Evolutionary conservation across 495 filamentous ascomycete species (phyloP), one percentile per base, ranked within the genome.

Genomic region (Podospora didyma): DNA sequence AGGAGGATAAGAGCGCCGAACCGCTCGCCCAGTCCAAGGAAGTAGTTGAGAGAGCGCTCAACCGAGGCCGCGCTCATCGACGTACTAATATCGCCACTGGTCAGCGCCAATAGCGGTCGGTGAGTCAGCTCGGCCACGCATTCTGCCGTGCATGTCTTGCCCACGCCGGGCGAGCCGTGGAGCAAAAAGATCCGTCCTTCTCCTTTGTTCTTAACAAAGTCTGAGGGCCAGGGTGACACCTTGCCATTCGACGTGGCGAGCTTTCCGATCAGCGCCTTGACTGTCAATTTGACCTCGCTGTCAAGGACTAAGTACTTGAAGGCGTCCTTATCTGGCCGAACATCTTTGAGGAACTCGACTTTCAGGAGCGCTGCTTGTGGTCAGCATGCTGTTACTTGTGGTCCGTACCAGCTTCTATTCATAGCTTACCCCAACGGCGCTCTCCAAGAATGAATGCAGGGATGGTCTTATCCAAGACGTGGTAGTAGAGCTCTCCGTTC

Each of bases 171-270:
- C 0, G 65, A 69, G 1, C 80, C 81, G 51, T 81, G 77, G 0
- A 85, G 71, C 1, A 84, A 71, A 28, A 84, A 71, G 52, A 80
- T 76, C 6, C 80, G 62, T 2, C 78, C 79, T 19, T 75, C 64
- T 51, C 77, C 77, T 62, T 79, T 79, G 46, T 73, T 71, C 24
- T 65, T 63, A 42, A 80, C 62, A 20, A 79, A 71, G 53, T 80
- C 77, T 46, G 64, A 57, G 63, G 59, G 74, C 74, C 55, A 64
- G 24, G 59, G 70, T 58, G 63, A 37, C 23, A 65, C 52, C 51
- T 53, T 58, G 16, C 72, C 66, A 49, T 74, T 68, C 41, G 66
- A 61, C 54, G 61, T 65, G 22, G 73, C 54, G 58, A 74, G 66
- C 50, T 70, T 68, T 31, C 69, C 69, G n/a, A 77, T 70, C 22